A percentile compares a stretch with the other conserved stretches of the same genome.
These are phyloP conservation scores for Taphrina populina DNA, from an alignment of 1,139 yeast species.

Conservation along the genomic window DNA sequence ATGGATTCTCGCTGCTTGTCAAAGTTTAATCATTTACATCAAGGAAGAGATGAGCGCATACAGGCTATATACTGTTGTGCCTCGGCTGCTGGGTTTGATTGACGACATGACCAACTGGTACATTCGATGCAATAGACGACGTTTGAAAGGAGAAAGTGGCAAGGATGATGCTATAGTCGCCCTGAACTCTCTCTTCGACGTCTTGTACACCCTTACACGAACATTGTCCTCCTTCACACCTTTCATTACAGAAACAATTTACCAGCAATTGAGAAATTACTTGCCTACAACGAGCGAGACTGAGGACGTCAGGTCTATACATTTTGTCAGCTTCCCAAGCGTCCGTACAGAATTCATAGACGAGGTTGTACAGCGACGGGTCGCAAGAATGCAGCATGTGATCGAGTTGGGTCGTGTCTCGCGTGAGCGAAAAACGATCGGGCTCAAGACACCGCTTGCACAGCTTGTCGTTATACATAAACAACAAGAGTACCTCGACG, in stretches of 20 bases:
- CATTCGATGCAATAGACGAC: conserved; percentile 95
- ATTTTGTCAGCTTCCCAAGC: conserved; percentile 83
- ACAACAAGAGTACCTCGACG: conserved; percentile 69
- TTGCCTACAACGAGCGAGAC: conserved; percentile 54
- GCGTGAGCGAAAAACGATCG: conserved; percentile 91
- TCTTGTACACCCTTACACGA: conserved; percentile 79
- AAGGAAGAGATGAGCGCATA: conserved; percentile 87
- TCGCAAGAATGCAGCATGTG: conserved; percentile 93
- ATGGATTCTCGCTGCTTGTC: conserved; percentile 94
- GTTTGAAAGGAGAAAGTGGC: conserved; percentile 93
- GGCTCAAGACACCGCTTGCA: conserved; percentile 92
- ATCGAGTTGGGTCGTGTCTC: conserved; percentile 94
- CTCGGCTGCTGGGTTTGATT: conserved; percentile 79
- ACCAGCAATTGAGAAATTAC: conserved; percentile 66
- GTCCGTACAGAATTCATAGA: conserved; percentile 83
- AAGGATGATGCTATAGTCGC: conserved; percentile 79
- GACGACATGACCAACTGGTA: conserved; percentile 98
- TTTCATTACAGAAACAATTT: conserved; percentile 85
- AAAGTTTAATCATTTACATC: conserved; percentile 79
- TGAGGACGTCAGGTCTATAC: conserved; percentile 83
- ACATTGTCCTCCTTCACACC: conserved; percentile 99
- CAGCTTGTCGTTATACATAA: conserved; percentile 81
- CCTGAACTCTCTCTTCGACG: conserved; percentile 86
- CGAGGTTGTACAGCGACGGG: conserved; percentile 68
- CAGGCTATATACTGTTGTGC: conserved; percentile 93